phyloP scores from a whole-genome alignment of 352 stramenopile species.

The Phytophthora sansomeana region DNA sequence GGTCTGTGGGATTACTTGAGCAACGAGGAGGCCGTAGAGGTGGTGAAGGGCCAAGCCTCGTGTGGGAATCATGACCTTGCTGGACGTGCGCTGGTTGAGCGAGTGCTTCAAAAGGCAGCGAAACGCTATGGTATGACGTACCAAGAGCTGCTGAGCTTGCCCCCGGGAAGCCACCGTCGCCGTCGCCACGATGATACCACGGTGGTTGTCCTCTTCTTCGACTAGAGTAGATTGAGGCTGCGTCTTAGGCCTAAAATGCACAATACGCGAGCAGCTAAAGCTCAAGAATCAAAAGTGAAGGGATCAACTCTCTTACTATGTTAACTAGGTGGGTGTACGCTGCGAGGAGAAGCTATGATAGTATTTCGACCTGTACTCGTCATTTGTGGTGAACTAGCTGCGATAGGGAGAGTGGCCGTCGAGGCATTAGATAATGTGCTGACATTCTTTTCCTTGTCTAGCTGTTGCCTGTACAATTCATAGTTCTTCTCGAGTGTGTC shows the following conservation, averaged over 20 bases:
- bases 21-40: slow-evolving; percentile 95
- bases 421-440: slow-evolving; percentile 5
- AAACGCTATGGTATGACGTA: slow-evolving; percentile 84
- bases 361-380: slow-evolving; percentile 14
- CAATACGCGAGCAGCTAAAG: slow-evolving; percentile 14
- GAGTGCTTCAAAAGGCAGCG: slow-evolving; percentile 80
- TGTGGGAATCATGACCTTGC: slow-evolving; percentile 78
- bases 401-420: slow-evolving; percentile 8
- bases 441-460: slow-evolving; percentile 41
- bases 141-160: slow-evolving; percentile 82
- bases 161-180: slow-evolving; percentile 81
- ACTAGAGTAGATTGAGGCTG: slow-evolving; percentile 44
- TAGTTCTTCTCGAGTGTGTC: slow-evolving; percentile 78
- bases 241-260: slow-evolving; percentile 9
- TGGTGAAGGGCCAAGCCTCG: slow-evolving; percentile 78
- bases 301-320: slow-evolving; percentile 1
- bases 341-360: slow-evolving; percentile 14
- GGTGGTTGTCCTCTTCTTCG: slow-evolving; percentile 91
- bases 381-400: slow-evolving; percentile 14
- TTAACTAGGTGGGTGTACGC: slow-evolving; percentile 2
- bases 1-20: slow-evolving; percentile 97
- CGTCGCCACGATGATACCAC: slow-evolving; percentile 94
- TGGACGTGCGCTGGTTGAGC: slow-evolving; percentile 78
- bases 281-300: slow-evolving; percentile 14
- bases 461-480: slow-evolving; percentile 53